Evolutionary conservation across 495 filamentous ascomycete species (phyloP).

Genomic region (Bacidia rubella): DNA sequence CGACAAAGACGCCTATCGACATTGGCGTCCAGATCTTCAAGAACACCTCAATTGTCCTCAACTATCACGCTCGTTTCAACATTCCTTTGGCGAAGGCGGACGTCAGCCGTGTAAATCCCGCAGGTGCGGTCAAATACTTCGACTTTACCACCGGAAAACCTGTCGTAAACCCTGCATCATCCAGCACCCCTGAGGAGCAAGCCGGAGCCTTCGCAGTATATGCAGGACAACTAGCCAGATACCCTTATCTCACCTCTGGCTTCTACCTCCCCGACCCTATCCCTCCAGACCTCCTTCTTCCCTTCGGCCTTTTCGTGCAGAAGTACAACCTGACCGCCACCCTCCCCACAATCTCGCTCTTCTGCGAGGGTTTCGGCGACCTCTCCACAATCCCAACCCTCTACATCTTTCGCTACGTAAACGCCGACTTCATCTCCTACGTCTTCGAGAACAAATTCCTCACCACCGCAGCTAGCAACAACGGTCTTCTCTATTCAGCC

Average conservation of each 20-base stretch:
- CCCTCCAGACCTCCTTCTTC: slow-evolving; percentile 27
- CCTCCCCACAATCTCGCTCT: slow-evolving; percentile 20
- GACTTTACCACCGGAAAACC: neutral
- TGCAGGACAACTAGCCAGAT: neutral
- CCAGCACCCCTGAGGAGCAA: neutral
- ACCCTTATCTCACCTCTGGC: slow-evolving; percentile 16
- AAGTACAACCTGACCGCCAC: slow-evolving; percentile 27
- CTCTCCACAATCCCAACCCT: slow-evolving; percentile 22
- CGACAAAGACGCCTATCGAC: neutral
- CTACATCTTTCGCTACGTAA: slow-evolving; percentile 21
- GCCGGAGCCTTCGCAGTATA: neutral
- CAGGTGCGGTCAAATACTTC: no score
- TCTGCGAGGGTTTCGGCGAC: slow-evolving; percentile 27
- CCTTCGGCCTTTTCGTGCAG: slow-evolving; percentile 30
- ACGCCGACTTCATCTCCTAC: neutral
- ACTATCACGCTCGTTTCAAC: slow-evolving; percentile 29
- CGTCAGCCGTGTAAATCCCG: neutral
- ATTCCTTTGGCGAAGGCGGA: slow-evolving; percentile 11
- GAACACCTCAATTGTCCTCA: slow-evolving; percentile 23
- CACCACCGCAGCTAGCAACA: slow-evolving; percentile 25
- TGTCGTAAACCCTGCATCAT: neutral
- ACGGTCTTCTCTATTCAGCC: slow-evolving; percentile 28
- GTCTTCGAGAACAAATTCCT: slow-evolving; percentile 17
- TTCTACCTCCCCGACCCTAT: slow-evolving; percentile 30
- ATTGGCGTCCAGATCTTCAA: slow-evolving; percentile 18